Conservation (phyloP, 257 asterid species). For the Mentha longifolia region DNA sequence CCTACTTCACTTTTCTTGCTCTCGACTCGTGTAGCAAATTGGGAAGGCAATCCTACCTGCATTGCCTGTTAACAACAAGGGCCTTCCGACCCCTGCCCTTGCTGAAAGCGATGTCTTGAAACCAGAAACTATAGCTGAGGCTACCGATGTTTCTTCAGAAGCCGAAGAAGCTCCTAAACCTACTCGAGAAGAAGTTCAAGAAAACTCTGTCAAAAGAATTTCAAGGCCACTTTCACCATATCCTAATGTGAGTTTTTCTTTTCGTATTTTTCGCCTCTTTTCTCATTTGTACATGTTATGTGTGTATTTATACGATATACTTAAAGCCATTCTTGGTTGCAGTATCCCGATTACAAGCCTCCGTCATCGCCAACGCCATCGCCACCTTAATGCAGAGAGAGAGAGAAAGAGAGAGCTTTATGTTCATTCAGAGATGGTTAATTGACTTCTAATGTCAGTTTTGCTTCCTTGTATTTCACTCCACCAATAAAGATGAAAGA, state of each 20-base stretch:
- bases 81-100: slow-evolving; percentile 53
- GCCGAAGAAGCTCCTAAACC: slow-evolving; percentile 44
- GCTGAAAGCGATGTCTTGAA: slow-evolving; percentile 28
- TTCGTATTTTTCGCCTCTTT: background rate
- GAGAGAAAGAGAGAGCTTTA: no score
- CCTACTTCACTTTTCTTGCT: background rate
- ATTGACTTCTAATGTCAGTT: no score
- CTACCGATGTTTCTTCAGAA: slow-evolving; percentile 35
- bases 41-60: slow-evolving; percentile 75
- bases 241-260: slow-evolving; percentile 58
- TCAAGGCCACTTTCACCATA: slow-evolving; percentile 75
- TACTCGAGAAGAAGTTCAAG: slow-evolving; percentile 40
- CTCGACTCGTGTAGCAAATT: slow-evolving; percentile 51
- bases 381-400: slow-evolving; percentile 46
- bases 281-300: background rate
- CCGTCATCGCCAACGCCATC: slow-evolving; percentile 87
- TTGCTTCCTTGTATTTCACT: no score
- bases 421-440: no score
- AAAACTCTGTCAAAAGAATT: slow-evolving; percentile 42
- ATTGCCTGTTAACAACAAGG: slow-evolving; percentile 38
- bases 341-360: slow-evolving; percentile 84
- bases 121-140: slow-evolving; percentile 40
- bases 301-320: background rate
- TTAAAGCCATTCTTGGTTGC: slow-evolving; percentile 31
- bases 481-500: no score